phyloP scores from a whole-genome alignment of 257 asterid genomes.

The Ligustrum vulgare region DNA sequence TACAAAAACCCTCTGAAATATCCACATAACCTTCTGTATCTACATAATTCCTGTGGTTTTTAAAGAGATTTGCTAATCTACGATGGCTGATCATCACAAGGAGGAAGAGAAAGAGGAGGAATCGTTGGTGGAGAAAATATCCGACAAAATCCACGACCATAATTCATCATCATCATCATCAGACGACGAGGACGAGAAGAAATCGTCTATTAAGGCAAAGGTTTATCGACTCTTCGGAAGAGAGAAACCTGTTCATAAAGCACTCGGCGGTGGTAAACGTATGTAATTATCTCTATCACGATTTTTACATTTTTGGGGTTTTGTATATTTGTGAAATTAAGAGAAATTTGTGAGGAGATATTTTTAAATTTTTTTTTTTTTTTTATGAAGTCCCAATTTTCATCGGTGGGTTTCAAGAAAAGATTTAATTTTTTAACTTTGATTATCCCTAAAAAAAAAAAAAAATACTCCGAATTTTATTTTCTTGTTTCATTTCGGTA shows the following conservation, averaged over 20 bases:
- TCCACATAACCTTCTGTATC: slow-evolving; percentile 23
- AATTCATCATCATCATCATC: slow-evolving; percentile 51
- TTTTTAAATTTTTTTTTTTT: neutral
- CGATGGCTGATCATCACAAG: slow-evolving; percentile 67
- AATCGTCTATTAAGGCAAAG: slow-evolving; percentile 47
- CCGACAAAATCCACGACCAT: slow-evolving; percentile 47
- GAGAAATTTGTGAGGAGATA: neutral
- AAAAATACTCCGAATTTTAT: neutral
- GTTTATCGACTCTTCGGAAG: slow-evolving; percentile 69
- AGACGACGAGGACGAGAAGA: slow-evolving; percentile 57
- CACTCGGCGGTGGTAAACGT: slow-evolving; percentile 88
- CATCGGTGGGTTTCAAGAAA: neutral
- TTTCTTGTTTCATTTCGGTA: slow-evolving; percentile 1
- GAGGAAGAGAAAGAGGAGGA: slow-evolving; percentile 59
- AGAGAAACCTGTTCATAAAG: slow-evolving; percentile 66
- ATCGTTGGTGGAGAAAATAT: slow-evolving; percentile 49
- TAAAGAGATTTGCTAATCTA: slow-evolving; percentile 7
- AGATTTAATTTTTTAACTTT: neutral
- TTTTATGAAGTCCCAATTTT: neutral
- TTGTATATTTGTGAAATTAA: neutral
- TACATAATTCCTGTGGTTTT: neutral
- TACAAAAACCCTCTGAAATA: neutral
- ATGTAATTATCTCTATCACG: slow-evolving; percentile 8
- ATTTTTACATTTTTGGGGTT: neutral
- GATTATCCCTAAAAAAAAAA: neutral